Base-by-base conservation (phyloP, 1,284 basidiomycete species). In the Neolentinus lepideus region DNA sequence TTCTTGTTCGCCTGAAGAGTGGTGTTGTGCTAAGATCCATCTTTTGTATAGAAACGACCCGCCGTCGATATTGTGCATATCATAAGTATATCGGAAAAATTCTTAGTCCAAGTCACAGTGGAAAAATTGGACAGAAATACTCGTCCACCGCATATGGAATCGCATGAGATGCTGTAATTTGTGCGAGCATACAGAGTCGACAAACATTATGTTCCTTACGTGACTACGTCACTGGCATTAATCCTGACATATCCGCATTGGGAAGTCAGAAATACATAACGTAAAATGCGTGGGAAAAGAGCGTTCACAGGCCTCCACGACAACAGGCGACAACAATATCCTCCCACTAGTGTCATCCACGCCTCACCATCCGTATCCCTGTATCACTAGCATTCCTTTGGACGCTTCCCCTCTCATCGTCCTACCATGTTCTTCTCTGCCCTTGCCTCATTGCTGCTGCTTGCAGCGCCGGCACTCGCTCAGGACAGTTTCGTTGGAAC, bases 401-500 rank as follows among this genome's bases (percentile, higher is more conserved):
- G 38, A n/a, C 38, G 6, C 38, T 21, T 43, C 19, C 16, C 38
- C 38, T 43, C 6, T n/a, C 16, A 6, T n/a, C 38, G 4, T 9
- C 8, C 16, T n/a, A 6, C 19, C 16, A 43, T 67, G 62, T 60
- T 66, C 56, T 35, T 67, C 55, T 45, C 57, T 33, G 53, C 73
- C 57, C 64, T 80, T 55, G 69, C 76, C 61, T 70, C 72, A 14
- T 56, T 68, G 47, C 59, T 70, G 19, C 60, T 69, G 25, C 62
- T 63, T 9, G 61, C 64, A 16, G 53, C 62, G 12, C 68, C 82
- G 55, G 75, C 73, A 46, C 55, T 71, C 31, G 65, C 64, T 27
- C 75, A 75, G 63, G 63, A 62, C 55, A 68, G 68, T 60, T 61
- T 69, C 61, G 61, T 68, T 26, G 94, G 94, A 0, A 94, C 92